Base-by-base conservation (phyloP, 768 basidiomycete species). In the Cystofilobasidium capitatum region DNA sequence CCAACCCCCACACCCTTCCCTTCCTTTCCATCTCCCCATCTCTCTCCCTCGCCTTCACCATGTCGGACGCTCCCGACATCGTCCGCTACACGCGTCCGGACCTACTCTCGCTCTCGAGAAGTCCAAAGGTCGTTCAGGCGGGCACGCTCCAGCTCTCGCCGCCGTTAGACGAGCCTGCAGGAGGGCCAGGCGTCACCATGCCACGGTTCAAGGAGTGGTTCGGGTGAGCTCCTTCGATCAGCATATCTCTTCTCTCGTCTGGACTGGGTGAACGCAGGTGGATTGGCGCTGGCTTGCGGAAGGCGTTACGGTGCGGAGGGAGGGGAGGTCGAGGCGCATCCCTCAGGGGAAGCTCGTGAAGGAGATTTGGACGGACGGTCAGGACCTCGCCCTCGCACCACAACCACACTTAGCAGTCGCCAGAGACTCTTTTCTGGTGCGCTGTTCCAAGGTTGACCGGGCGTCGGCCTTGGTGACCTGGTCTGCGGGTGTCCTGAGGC, bases 121-220 rank as follows among this genome's bases (percentile, higher is more conserved):
- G 17, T 13, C 51, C 51, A 26, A 22, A 12, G 14, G 51, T 55
- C 51, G 51, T 31, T 7, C 29, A 33, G 51, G 51, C 51, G 16
- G 51, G 51, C 51, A 26, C 29, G 51, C 51, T 12, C 29, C 17
- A 12, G 29, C 51, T 55, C 7, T 29, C 51, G 51, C 22, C 45
- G 20, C 20, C 45, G 9, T 6, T 22, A 8, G 45, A 49, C 13
- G n/a, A n/a, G n/a, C n/a, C n/a, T n/a, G 51, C 40, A 10, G 40
- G 40, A 20, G 10, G 20, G 40, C 10, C 9, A 26, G 51, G 10
- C 29, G 26, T 29, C 29, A n/a, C 55, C 1, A 58, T 65, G 57
- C 64, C 64, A 0, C n/a, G 26, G 37, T 65, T 65, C 64, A 58
- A 65, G 26, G 44, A 31, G 2, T 65, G 64, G 64, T 65, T 65